Evolutionary conservation across 1,284 basidiomycete species (phyloP).

Genomic region (Ceratobasidium sp.): DNA sequence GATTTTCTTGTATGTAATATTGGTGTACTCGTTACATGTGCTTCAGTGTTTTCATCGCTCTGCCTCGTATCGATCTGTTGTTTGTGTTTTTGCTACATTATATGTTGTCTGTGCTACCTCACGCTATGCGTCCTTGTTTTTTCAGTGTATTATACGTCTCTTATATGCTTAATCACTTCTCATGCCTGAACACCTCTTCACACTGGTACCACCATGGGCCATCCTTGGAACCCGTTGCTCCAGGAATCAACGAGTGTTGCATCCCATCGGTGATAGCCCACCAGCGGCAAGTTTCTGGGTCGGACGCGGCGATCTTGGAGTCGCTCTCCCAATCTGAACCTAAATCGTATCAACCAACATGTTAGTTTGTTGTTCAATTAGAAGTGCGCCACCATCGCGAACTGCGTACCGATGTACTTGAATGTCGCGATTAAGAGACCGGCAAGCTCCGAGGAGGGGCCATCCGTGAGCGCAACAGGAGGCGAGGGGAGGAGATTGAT

Average conservation of each 20-base stretch:
- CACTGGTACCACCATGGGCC: conserved; percentile 78
- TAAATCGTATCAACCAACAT: background rate
- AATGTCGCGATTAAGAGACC: conserved; percentile 74
- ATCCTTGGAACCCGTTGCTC: conserved; percentile 73
- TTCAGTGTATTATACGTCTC: background rate
- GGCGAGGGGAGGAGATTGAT: conserved; percentile 74
- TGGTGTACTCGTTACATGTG: background rate
- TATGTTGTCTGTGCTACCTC: conserved; percentile 1
- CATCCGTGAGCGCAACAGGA: conserved; percentile 49
- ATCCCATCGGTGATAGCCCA: conserved; percentile 80
- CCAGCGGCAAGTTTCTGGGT: conserved; percentile 76
- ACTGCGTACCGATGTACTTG: conserved; percentile 60
- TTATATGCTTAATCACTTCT: conserved; percentile 11
- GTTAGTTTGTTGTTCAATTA: background rate
- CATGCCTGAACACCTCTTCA: conserved; percentile 72
- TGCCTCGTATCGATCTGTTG: background rate
- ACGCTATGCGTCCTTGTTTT: background rate
- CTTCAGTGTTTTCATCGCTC: background rate
- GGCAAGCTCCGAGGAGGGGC: conserved; percentile 40
- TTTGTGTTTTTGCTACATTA: background rate
- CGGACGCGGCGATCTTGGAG: conserved; percentile 67
- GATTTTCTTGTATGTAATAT: too few relatives aligned
- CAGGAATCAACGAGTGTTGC: conserved; percentile 78
- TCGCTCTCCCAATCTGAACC: conserved; percentile 59
- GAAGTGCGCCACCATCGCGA: background rate